Base-by-base conservation (phyloP, 2,329 filamentous ascomycete species). In the Trichoderma sp. region DNA sequence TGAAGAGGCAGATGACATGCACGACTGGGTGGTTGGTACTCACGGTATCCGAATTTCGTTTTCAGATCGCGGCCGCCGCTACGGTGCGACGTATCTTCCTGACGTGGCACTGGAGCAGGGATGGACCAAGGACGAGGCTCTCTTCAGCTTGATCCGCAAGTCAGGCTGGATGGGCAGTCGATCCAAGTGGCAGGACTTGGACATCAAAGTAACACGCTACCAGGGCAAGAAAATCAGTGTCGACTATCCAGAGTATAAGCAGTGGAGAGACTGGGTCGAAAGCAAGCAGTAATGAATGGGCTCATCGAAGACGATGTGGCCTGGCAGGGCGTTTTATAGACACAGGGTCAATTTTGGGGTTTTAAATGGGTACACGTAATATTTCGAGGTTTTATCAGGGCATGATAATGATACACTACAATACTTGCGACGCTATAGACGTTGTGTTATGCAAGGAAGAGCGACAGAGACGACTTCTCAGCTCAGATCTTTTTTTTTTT, bases 41-140 rank as follows among this genome's bases (percentile, higher is more conserved):
- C 96, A 99, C 79, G 96, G 96, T 3, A 84, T 98, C 60, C 89
- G 94, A 55, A 94, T 99, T 73, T 91, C 88, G 61, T 98, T 99
- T 81, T 84, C 85, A n/a, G 85, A 93, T 74, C 86, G 89, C 73
- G 89, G 89, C 19, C 86, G 89, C 61, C 88, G 91, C 58, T 93
- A 93, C 77, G 92, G 94, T 19, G 88, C 93, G 0, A 97, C 96
- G 0, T 99, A 98, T 76, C 86, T 99, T 16, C 96, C 96, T 0
- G 93, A 97, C 77, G 94, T 99, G 6, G 92, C 95, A 11, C 83
- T 87, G 1, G 96, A 99, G 83, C 96, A 98, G 79, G 94, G 93
- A 19, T 99, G 96, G 96, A 92, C 87, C 13, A 94, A 96, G 80
- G 94, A 98, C 78, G 93, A 98, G 84, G 92, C 95, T 0, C 80